A percentile compares a stretch with the other conserved stretches of the same genome.
Evolutionary conservation across 1,139 yeast genomes (phyloP).

Genomic region (Saccharomyces hybrid): DNA sequence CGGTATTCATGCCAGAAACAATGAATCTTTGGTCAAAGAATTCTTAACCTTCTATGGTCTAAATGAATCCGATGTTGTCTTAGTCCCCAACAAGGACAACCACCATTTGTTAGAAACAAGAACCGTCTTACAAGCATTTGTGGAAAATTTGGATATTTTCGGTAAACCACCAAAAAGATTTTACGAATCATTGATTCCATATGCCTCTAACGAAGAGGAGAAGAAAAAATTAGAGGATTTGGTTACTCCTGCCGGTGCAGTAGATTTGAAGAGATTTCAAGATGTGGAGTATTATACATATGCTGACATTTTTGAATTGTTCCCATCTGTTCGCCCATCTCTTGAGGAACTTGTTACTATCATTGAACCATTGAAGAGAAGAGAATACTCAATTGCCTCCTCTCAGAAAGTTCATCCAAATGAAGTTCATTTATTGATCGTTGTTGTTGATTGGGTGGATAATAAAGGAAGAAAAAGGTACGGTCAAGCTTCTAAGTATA

Average conservation of each 20-base stretch:
- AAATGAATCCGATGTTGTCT: slow-evolving; percentile 53
- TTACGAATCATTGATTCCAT: slow-evolving; percentile 72
- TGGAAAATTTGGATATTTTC: slow-evolving; percentile 75
- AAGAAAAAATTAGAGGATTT: slow-evolving; percentile 53
- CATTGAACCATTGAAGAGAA: slow-evolving; percentile 83
- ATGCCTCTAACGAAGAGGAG: slow-evolving; percentile 64
- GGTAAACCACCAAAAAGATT: slow-evolving; percentile 96
- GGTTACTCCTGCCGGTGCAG: slow-evolving; percentile 77
- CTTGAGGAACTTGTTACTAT: slow-evolving; percentile 62
- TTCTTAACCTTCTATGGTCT: slow-evolving; percentile 69
- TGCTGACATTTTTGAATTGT: slow-evolving; percentile 74
- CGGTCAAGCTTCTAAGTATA: slow-evolving; percentile 91
- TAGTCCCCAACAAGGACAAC: slow-evolving; percentile 65
- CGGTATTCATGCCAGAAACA: slow-evolving; percentile 90
- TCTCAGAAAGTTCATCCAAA: slow-evolving; percentile 89
- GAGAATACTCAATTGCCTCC: slow-evolving; percentile 98
- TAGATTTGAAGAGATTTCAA: slow-evolving; percentile 73
- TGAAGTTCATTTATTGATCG: slow-evolving; percentile 84
- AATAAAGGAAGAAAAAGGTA: slow-evolving; percentile 75
- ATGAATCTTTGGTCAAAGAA: slow-evolving; percentile 50
- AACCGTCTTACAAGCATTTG: slow-evolving; percentile 72
- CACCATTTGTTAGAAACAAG: slow-evolving; percentile 53
- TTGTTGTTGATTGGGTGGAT: slow-evolving; percentile 95
- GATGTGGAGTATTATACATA: slow-evolving; percentile 78
- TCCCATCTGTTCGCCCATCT: slow-evolving; percentile 77